These are phyloP conservation scores for Paecilomyces sp. DNA, from an alignment of 2,329 filamentous ascomycete species.

Conservation along the genomic window DNA sequence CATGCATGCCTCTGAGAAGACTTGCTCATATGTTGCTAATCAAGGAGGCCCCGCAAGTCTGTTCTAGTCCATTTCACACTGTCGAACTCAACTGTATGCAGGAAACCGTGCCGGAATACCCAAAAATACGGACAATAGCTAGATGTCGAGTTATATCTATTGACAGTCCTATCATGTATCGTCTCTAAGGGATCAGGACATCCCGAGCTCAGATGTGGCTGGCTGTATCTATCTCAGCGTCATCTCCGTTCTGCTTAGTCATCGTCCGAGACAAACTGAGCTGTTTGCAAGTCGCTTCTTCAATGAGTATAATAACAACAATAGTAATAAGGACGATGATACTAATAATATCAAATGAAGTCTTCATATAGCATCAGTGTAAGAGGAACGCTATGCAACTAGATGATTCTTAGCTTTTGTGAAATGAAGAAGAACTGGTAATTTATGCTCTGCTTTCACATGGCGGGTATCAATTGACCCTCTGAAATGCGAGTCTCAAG, in stretches of 20 bases:
- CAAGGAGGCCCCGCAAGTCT: neutral
- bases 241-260: neutral
- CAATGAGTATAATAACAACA: no score
- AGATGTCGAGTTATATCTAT: neutral
- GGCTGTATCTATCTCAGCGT: neutral
- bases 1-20: neutral
- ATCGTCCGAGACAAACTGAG: neutral
- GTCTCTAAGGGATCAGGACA: neutral
- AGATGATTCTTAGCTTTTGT: constrained; percentile 3
- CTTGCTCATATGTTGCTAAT: neutral
- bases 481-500: constrained; percentile 4
- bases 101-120: neutral
- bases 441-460: neutral
- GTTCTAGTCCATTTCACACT: neutral
- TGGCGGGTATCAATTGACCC: constrained; percentile 12
- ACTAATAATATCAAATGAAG: neutral
- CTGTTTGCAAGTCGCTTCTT: no score
- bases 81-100: neutral
- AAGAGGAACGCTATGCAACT: neutral
- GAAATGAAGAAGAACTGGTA: constrained; percentile 8
- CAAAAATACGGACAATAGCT: neutral
- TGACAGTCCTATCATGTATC: neutral
- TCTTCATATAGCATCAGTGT: neutral
- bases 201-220: neutral
- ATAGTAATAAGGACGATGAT: no score